Conservation (phyloP, 306 rosid species). For the Ormosia emarginata region DNA sequence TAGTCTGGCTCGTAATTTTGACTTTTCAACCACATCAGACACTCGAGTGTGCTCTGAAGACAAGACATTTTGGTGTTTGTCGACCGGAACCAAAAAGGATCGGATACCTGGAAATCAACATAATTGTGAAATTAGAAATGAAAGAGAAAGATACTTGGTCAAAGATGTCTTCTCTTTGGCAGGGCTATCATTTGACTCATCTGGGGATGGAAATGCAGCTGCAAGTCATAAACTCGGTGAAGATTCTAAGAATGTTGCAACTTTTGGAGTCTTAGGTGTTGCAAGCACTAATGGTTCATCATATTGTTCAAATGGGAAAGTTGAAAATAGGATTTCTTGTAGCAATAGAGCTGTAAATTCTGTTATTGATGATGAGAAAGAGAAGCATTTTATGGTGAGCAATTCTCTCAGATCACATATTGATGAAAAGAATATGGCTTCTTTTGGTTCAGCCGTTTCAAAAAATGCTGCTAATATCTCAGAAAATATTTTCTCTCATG, state of each 20-base stretch:
- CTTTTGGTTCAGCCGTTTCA: slow-evolving; percentile 22
- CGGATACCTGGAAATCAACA: slow-evolving; percentile 23
- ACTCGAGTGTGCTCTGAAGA: slow-evolving; percentile 8
- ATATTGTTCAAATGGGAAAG: slow-evolving; percentile 33
- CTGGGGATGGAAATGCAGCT: slow-evolving; percentile 25
- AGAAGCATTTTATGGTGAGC: slow-evolving; percentile 26
- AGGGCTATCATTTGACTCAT: slow-evolving; percentile 12
- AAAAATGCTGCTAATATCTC: slow-evolving; percentile 26
- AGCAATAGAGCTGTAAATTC: slow-evolving; percentile 20
- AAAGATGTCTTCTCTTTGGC: slow-evolving; percentile 24
- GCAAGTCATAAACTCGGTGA: slow-evolving; percentile 11
- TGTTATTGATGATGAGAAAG: slow-evolving; percentile 33
- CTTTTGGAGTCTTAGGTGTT: slow-evolving; percentile 24
- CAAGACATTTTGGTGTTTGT: slow-evolving; percentile 24
- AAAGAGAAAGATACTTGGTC: slow-evolving; percentile 21
- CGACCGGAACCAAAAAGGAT: slow-evolving; percentile 24
- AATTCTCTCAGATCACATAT: slow-evolving; percentile 23
- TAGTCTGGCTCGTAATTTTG: slow-evolving; percentile 11
- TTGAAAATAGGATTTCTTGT: slow-evolving; percentile 23
- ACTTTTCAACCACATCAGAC: not conserved
- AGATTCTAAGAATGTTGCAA: slow-evolving; percentile 23
- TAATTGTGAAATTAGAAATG: slow-evolving; percentile 24
- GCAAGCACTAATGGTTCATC: slow-evolving; percentile 29
- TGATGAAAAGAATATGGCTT: slow-evolving; percentile 27
- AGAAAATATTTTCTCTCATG: slow-evolving; percentile 29